A percentile compares a stretch with the other conserved stretches of the same genome.
Evolutionary conservation across 108 stramenopile genomes (phyloP).

Genomic region (Ochromonas danica): DNA sequence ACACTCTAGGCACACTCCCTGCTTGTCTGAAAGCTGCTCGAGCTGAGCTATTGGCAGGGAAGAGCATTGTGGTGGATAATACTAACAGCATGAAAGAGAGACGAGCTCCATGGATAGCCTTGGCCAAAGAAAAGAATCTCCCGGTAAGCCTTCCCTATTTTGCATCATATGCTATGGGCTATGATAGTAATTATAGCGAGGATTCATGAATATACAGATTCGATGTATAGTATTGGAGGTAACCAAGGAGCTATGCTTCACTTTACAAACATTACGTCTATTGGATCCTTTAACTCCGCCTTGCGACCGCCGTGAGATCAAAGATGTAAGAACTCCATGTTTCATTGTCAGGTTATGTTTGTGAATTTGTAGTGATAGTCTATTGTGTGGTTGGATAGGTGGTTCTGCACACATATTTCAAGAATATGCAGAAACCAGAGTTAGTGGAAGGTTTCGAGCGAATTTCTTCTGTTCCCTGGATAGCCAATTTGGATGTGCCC

Average conservation of each 20-base stretch:
- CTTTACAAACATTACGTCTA: not conserved
- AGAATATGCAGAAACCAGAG: not conserved
- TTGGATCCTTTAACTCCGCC: not conserved
- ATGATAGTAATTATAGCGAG: not conserved
- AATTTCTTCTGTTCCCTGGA: not conserved
- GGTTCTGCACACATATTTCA: conserved; percentile 19
- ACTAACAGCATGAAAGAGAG: not conserved
- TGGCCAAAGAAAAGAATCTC: not conserved
- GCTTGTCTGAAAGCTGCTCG: conserved; percentile 2
- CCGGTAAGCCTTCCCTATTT: not conserved
- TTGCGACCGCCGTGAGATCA: not conserved
- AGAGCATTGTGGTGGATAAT: conserved; percentile 13
- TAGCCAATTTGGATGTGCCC: too few species aligned
- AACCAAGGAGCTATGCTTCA: conserved; percentile 10
- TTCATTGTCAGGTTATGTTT: too few species aligned
- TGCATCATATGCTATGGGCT: not conserved
- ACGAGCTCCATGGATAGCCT: not conserved
- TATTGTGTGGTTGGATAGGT: too few species aligned
- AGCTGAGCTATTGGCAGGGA: not conserved
- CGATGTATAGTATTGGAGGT: conserved; percentile 16
- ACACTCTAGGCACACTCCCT: not conserved
- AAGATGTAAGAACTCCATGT: conserved; percentile 22
- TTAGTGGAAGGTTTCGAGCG: not conserved
- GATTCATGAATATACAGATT: not conserved
- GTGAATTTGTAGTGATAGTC: too few species aligned